Percentiles rank a stretch among this genome's conserved stretches.
These are phyloP conservation scores for Carallia brachiata DNA, from an alignment of 345 rosid species.

Conservation along the genomic window DNA sequence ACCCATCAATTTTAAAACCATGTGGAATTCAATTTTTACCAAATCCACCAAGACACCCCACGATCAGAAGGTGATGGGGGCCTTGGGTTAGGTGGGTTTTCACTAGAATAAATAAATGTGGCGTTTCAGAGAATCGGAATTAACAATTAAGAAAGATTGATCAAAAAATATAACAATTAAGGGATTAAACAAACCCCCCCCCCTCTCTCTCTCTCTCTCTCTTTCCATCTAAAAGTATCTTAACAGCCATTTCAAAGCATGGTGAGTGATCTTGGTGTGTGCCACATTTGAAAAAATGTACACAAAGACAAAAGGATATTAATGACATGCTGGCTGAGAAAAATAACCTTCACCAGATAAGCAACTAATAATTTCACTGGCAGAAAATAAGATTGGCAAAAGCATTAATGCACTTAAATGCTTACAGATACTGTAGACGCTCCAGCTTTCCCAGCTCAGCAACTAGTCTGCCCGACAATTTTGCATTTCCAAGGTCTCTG, in stretches of 20 bases:
- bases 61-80: too few relatives aligned
- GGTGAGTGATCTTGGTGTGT: not conserved
- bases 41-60: too few relatives aligned
- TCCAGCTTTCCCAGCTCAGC: constrained; percentile 62
- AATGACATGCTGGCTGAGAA: not conserved
- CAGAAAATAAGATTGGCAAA: not conserved
- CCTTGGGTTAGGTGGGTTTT: not conserved
- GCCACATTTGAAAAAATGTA: not conserved
- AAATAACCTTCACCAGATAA: not conserved
- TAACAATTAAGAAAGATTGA: too few relatives aligned
- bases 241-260: not conserved
- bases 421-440: constrained; percentile 72
- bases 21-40: not conserved
- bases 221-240: too few relatives aligned
- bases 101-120: too few relatives aligned
- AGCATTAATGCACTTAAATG: not conserved
- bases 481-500: constrained; percentile 82
- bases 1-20: not conserved
- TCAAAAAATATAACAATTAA: too few relatives aligned
- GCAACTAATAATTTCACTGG: not conserved
- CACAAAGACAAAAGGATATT: not conserved
- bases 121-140: too few relatives aligned
- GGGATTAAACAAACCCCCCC: too few relatives aligned
- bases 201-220: too few relatives aligned
- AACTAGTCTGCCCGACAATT: constrained; percentile 57